A percentile compares a stretch with the other conserved stretches of the same genome.
Evolutionary conservation across 306 rosid genomes (phyloP).

Genomic region (Arachis stenosperma): DNA sequence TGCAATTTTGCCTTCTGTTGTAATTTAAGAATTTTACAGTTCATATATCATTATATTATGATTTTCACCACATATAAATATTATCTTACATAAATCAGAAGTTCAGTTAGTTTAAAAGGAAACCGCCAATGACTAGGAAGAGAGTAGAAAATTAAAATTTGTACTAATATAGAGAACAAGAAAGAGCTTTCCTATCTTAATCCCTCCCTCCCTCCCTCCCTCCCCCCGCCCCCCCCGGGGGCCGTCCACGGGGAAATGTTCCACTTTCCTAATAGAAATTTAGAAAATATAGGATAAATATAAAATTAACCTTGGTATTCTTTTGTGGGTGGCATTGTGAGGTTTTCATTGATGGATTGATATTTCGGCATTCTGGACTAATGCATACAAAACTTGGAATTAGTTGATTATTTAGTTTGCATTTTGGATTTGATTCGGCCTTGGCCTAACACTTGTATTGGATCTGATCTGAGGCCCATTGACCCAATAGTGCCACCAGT

Average conservation of each 20-base stretch:
- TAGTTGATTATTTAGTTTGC: neutral
- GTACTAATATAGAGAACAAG: conserved; percentile 6
- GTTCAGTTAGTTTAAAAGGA: conserved; percentile 22
- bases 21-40: conserved; percentile 1
- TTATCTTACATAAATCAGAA: neutral
- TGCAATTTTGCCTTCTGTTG: conserved; percentile 9
- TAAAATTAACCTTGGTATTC: conserved; percentile 1
- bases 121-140: conserved; percentile 16
- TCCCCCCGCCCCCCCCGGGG: too few relatives aligned
- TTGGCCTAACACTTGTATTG: neutral
- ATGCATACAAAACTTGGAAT: neutral
- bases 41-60: neutral
- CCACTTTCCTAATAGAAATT: conserved; percentile 1
- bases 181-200: conserved; percentile 12
- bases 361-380: neutral
- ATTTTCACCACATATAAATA: conserved; percentile 12
- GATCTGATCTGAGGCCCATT: neutral
- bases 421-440: neutral
- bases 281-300: neutral
- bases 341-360: neutral
- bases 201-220: too few relatives aligned
- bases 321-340: neutral
- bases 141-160: neutral
- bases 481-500: neutral
- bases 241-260: too few relatives aligned